These are phyloP conservation scores for Solanum okadae DNA, from an alignment of 257 asterid species.

Conservation along the genomic window DNA sequence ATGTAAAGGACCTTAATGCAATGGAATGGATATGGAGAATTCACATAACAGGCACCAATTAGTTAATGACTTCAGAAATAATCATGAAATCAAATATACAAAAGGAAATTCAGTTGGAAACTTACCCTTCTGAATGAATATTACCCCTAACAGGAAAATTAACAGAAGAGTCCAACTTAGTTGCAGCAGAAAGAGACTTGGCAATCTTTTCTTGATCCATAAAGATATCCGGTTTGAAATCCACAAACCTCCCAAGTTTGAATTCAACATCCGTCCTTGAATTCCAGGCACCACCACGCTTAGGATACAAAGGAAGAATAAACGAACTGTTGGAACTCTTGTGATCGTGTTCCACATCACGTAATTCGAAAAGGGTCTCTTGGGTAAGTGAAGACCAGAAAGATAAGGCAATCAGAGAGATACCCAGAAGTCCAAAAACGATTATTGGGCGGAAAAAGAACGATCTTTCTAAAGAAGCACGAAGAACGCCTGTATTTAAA, in stretches of 20 bases:
- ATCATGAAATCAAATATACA: neutral
- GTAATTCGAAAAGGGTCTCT: slow-evolving; percentile 27
- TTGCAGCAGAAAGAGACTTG: slow-evolving; percentile 11
- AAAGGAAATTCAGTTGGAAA: neutral
- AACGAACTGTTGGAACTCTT: slow-evolving; percentile 21
- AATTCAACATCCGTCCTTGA: slow-evolving; percentile 27
- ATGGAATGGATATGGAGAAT: neutral
- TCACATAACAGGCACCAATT: neutral
- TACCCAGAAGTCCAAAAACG: slow-evolving; percentile 21
- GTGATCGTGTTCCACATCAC: slow-evolving; percentile 23
- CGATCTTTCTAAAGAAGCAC: slow-evolving; percentile 4
- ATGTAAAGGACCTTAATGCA: neutral
- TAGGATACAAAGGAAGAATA: slow-evolving; percentile 50
- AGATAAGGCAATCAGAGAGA: slow-evolving; percentile 36
- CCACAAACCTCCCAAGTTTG: slow-evolving; percentile 42
- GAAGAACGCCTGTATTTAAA: neutral
- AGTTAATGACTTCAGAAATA: neutral
- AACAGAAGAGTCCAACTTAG: slow-evolving; percentile 29
- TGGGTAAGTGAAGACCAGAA: slow-evolving; percentile 34
- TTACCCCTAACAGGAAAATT: slow-evolving; percentile 48
- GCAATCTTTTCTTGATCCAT: slow-evolving; percentile 8
- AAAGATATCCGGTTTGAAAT: slow-evolving; percentile 8
- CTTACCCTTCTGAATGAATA: slow-evolving; percentile 58
- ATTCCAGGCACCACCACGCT: slow-evolving; percentile 14
- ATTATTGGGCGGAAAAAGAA: slow-evolving; percentile 9